Percentiles rank a stretch among this genome's conserved stretches.
phyloP scores from a whole-genome alignment of 306 rosid genomes.

The Vigna angularis region DNA sequence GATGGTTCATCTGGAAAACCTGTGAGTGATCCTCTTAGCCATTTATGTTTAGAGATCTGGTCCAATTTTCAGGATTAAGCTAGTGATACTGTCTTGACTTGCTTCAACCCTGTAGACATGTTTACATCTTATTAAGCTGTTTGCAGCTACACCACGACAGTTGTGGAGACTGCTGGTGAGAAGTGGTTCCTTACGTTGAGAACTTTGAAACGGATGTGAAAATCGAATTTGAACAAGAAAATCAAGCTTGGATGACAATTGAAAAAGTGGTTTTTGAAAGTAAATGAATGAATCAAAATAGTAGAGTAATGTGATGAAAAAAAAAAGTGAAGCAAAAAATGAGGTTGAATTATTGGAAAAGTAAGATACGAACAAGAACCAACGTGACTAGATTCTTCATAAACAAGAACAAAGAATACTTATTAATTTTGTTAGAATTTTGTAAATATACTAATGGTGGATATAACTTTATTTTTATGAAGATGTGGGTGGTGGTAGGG shows the following conservation, averaged over 20 bases:
- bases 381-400: neutral
- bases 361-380: neutral
- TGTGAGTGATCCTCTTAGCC: neutral
- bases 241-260: neutral
- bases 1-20: conserved; percentile 12
- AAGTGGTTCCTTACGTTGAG: neutral
- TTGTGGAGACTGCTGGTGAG: neutral
- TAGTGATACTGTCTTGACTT: neutral
- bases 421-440: neutral
- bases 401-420: neutral
- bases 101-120: neutral
- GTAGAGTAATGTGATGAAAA: neutral
- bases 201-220: neutral
- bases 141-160: neutral
- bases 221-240: neutral
- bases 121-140: neutral
- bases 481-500: no score
- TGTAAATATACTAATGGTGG: no score
- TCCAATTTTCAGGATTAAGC: conserved; percentile 10
- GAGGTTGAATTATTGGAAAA: neutral
- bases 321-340: neutral
- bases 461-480: no score
- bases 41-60: conserved; percentile 22
- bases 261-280: neutral
- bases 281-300: neutral